phyloP scores from a whole-genome alignment of 1,284 basidiomycete genomes.

The Fomitopsis pinicola region DNA sequence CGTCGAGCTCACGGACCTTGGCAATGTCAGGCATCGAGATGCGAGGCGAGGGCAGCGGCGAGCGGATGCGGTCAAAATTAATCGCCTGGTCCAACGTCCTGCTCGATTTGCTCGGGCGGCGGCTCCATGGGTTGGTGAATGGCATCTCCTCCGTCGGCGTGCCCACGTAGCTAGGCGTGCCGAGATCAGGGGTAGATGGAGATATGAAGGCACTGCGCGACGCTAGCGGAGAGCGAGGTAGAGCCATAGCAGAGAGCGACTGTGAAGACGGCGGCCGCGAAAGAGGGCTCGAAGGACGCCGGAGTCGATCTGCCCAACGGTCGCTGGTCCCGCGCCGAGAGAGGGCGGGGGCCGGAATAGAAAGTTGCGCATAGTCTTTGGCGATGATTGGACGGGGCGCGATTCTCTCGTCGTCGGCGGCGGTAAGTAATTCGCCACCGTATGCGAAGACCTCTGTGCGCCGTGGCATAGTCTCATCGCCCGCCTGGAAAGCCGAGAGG shows the following conservation, averaged over 20 bases:
- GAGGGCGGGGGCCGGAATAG: not conserved
- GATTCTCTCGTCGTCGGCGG: not conserved
- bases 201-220: not conserved
- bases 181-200: not conserved
- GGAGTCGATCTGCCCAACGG: conserved; percentile 2
- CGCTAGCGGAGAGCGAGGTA: not conserved
- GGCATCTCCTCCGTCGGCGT: not conserved
- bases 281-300: conserved; percentile 1
- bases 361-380: not conserved
- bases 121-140: not conserved
- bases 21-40: not conserved
- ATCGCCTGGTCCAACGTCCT: conserved; percentile 4
- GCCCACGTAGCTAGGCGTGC: not conserved
- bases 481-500: not conserved
- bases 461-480: not conserved
- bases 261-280: not conserved
- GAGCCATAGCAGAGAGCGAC: not conserved
- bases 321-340: not conserved
- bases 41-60: not conserved
- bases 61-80: conserved; percentile 8
- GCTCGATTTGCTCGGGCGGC: not conserved
- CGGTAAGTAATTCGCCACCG: not conserved
- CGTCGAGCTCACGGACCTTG: not conserved
- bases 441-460: not conserved
- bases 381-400: not conserved